A percentile compares a stretch with the other conserved stretches of the same genome.
Conservation (phyloP, 805 yeast species). For the Zygoascus ofunaensis region DNA sequence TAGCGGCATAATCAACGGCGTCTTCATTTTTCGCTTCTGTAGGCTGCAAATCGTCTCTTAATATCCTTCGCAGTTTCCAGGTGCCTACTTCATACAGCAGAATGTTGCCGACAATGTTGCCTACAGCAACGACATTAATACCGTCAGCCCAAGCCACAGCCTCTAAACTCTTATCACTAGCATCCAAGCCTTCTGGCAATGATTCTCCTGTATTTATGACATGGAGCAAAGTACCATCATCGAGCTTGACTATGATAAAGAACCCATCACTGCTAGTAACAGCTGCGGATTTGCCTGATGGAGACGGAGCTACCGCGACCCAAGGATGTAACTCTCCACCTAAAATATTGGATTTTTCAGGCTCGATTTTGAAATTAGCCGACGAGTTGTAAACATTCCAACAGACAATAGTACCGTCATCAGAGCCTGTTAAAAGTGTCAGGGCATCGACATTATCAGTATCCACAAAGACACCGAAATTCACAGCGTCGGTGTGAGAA, state of each 20-base stretch:
- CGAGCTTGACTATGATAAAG: constrained; percentile 66
- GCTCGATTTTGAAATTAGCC: constrained; percentile 41
- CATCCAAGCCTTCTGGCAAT: constrained; percentile 26
- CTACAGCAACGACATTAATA: constrained; percentile 66
- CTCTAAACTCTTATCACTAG: constrained; percentile 55
- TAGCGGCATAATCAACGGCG: constrained; percentile 37
- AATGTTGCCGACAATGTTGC: constrained; percentile 84
- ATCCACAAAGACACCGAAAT: constrained; percentile 68
- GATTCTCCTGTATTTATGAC: constrained; percentile 50
- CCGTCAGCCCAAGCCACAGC: constrained; percentile 71
- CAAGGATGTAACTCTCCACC: constrained; percentile 82
- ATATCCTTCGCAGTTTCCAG: constrained; percentile 74
- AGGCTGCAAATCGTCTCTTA: constrained; percentile 21
- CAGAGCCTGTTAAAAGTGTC: constrained; percentile 64
- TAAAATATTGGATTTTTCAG: constrained; percentile 27
- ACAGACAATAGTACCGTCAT: constrained; percentile 75
- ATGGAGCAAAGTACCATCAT: constrained; percentile 62
- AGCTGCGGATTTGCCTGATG: constrained; percentile 50
- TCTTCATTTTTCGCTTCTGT: constrained; percentile 57
- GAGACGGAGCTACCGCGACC: constrained; percentile 58
- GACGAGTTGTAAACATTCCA: constrained; percentile 85
- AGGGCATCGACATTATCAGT: constrained; percentile 49
- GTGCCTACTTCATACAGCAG: constrained; percentile 70
- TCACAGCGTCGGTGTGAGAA: constrained; percentile 72
- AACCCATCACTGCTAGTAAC: constrained; percentile 86